Percentiles rank a stretch among this genome's conserved stretches.
Evolutionary conservation across 1,139 yeast genomes (phyloP).

Genomic region (Eremothecium gossypii): DNA sequence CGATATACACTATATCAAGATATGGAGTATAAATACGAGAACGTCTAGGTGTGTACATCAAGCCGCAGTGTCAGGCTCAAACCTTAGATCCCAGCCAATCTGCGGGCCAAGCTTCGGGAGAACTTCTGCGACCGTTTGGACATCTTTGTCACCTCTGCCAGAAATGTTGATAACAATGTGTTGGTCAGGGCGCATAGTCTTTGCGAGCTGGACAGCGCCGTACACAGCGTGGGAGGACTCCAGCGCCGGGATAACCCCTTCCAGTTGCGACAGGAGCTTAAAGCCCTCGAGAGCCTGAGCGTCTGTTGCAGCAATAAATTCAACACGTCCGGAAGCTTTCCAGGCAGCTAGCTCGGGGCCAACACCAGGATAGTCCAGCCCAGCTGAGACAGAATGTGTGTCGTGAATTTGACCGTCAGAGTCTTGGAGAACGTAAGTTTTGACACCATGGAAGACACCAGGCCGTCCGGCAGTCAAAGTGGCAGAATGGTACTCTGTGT

Average conservation of each 20-base stretch:
- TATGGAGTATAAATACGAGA: neutral
- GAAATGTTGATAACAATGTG: slow-evolving; percentile 81
- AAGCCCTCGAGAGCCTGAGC: slow-evolving; percentile 90
- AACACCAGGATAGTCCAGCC: slow-evolving; percentile 97
- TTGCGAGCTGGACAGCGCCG: slow-evolving; percentile 86
- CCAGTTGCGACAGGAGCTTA: slow-evolving; percentile 78
- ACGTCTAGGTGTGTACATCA: slow-evolving; percentile 3
- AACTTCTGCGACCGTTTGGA: slow-evolving; percentile 91
- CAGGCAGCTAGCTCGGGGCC: slow-evolving; percentile 97
- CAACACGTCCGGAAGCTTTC: slow-evolving; percentile 90
- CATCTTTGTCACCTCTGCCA: slow-evolving; percentile 99
- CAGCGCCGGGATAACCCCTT: slow-evolving; percentile 97
- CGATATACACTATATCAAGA: too few relatives aligned
- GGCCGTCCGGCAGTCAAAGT: slow-evolving; percentile 87
- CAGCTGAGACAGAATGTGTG: slow-evolving; percentile 97
- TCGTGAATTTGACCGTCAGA: slow-evolving; percentile 93
- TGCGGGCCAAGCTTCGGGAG: slow-evolving; percentile 81
- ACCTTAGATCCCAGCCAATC: slow-evolving; percentile 94
- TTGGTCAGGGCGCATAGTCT: slow-evolving; percentile 69
- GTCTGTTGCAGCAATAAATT: slow-evolving; percentile 86
- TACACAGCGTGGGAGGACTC: slow-evolving; percentile 94
- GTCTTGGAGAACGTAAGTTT: slow-evolving; percentile 85
- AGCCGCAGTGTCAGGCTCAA: slow-evolving; percentile 39
- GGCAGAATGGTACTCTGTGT: slow-evolving; percentile 82
- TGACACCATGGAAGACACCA: slow-evolving; percentile 98